Evolutionary conservation across 2,329 filamentous ascomycete species (phyloP).

Genomic region (Neofusicoccum kwambonambiense): DNA sequence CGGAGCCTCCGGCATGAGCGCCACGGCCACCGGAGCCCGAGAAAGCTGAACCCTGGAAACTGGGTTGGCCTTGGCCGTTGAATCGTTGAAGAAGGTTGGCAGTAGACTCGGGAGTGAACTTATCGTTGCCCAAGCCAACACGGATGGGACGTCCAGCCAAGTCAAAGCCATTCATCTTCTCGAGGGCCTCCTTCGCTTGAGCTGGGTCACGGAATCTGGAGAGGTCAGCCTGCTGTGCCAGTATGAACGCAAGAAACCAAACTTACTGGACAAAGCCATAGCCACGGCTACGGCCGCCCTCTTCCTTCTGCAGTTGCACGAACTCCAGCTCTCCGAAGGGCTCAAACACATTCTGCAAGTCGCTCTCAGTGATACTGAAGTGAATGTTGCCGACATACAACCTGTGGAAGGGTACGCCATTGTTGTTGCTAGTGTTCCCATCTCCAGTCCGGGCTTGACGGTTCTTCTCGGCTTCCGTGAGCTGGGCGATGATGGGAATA

Average conservation of each 20-base stretch:
- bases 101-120: conserved; percentile 97
- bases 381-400: conserved; percentile 99
- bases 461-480: conserved; percentile 99
- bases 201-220: conserved; percentile 81
- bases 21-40: conserved; percentile 87
- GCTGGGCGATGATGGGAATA: conserved; percentile 97
- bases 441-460: conserved; percentile 87
- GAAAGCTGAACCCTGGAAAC: conserved; percentile 87
- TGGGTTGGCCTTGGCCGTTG: conserved; percentile 66
- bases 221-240: conserved; percentile 22
- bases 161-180: conserved; percentile 99
- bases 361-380: conserved; percentile 96
- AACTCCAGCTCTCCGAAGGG: conserved; percentile 98
- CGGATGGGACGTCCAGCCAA: conserved; percentile 95
- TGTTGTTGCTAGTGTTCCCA: conserved; percentile 62
- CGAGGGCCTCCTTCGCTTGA: conserved; percentile 88
- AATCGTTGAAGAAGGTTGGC: conserved; percentile 90
- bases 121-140: conserved; percentile 99
- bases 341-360: conserved; percentile 94
- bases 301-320: conserved; percentile 95
- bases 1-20: conserved; percentile 70
- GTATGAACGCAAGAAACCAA: too few relatives aligned
- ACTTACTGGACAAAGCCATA: conserved; percentile 99
- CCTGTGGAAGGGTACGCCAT: conserved; percentile 91
- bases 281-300: conserved; percentile 82